These are phyloP conservation scores for Allium sativum DNA, from an alignment of 106 monocot species.

Conservation along the genomic window DNA sequence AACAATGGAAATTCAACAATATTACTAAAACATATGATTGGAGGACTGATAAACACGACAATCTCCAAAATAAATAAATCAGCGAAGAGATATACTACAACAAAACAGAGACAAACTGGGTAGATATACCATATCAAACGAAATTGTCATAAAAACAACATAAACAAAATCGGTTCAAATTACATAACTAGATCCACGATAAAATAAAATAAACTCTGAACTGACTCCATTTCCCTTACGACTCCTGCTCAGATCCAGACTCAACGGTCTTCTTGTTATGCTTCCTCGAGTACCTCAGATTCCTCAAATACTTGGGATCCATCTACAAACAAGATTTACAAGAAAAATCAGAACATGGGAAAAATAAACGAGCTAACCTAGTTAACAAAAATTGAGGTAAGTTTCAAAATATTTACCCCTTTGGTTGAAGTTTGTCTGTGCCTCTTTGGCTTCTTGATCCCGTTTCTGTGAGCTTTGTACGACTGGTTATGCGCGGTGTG, in stretches of 20 bases:
- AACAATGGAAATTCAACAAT: too few relatives aligned
- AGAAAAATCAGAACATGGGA: neutral
- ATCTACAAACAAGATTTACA: neutral
- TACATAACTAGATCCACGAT: too few relatives aligned
- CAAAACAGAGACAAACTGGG: too few relatives aligned
- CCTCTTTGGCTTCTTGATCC: conserved; percentile 53
- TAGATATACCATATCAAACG: too few relatives aligned
- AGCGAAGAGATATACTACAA: too few relatives aligned
- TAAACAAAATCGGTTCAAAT: too few relatives aligned
- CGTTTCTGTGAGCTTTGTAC: conserved; percentile 57
- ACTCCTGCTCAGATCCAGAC: conserved; percentile 15
- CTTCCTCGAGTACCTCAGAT: conserved; percentile 36
- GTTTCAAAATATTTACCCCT: conserved; percentile 17
- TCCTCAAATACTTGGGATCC: conserved; percentile 27
- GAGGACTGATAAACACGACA: too few relatives aligned
- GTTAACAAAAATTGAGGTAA: neutral
- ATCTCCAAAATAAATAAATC: too few relatives aligned
- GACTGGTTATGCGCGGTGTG: conserved; percentile 64
- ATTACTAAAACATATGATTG: too few relatives aligned
- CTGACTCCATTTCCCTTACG: neutral
- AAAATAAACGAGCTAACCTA: neutral
- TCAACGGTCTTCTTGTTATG: conserved; percentile 20
- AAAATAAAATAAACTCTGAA: too few relatives aligned
- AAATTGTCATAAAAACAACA: too few relatives aligned
- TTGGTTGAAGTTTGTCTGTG: conserved; percentile 52